A percentile compares a stretch with the other conserved stretches of the same genome.
Conservation (phyloP, 768 basidiomycete genomes). For the Tulasnella sp. region DNA sequence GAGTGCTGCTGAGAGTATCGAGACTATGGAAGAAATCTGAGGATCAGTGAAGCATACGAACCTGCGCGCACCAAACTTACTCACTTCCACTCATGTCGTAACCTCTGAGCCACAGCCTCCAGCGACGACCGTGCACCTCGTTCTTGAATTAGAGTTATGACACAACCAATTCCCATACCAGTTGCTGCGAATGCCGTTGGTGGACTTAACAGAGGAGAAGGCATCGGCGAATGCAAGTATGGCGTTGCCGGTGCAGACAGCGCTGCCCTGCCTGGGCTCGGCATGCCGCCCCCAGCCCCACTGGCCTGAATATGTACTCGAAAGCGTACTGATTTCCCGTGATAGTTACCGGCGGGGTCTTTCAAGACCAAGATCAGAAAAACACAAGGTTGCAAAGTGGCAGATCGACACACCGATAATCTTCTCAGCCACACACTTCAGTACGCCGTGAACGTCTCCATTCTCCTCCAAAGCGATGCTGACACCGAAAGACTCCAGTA, state of each 20-base stretch:
- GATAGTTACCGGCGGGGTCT: slow-evolving; percentile 1
- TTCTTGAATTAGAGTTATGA: slow-evolving; percentile 8
- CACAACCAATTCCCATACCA: not conserved
- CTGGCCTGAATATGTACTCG: slow-evolving; percentile 1
- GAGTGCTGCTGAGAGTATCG: not conserved
- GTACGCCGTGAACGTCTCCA: slow-evolving; percentile 1
- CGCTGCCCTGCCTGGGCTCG: not conserved
- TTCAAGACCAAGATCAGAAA: not conserved
- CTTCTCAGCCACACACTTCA: slow-evolving; percentile 10
- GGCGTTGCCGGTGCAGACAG: not conserved
- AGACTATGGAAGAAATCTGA: not conserved
- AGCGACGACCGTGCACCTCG: slow-evolving; percentile 10
- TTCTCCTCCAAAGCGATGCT: slow-evolving; percentile 9
- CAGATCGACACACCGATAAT: not conserved
- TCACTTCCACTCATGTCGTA: slow-evolving; percentile 15
- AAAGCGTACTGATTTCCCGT: slow-evolving; percentile 8
- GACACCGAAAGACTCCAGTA: slow-evolving; percentile 12
- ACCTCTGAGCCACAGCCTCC: slow-evolving; percentile 8
- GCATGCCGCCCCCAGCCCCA: not conserved
- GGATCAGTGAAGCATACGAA: not conserved
- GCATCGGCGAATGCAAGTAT: not conserved
- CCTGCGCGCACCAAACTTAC: not conserved
- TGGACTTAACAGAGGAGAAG: not conserved
- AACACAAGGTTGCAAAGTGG: not conserved
- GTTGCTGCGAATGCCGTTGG: not conserved